These are phyloP conservation scores for Penicillium soppii DNA, from an alignment of 495 filamentous ascomycete genomes.

Conservation along the genomic window DNA sequence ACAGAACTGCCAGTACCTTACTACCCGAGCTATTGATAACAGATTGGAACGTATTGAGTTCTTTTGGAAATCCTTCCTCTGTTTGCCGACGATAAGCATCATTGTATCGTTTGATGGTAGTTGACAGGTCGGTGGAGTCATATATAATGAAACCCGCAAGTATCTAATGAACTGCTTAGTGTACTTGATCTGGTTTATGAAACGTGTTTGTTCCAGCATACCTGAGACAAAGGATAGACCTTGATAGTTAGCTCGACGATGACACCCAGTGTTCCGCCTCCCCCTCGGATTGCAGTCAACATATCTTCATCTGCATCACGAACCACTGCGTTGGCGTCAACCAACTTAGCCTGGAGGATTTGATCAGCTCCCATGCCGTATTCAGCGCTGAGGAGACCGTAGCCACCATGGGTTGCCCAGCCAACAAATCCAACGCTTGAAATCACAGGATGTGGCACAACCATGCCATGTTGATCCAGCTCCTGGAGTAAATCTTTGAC, in stretches of 20 bases:
- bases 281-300: conserved; percentile 36
- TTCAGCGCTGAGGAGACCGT: conserved; percentile 30
- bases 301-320: conserved; percentile 30
- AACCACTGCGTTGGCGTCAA: conserved; percentile 32
- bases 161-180: not conserved
- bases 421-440: conserved; percentile 33
- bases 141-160: conserved; percentile 10
- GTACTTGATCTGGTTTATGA: not conserved
- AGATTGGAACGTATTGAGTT: conserved; percentile 9
- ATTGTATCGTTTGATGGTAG: conserved; percentile 7
- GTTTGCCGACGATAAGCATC: conserved; percentile 5
- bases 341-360: conserved; percentile 36
- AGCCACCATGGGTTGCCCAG: conserved; percentile 40
- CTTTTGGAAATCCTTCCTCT: conserved; percentile 6
- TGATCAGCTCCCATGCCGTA: conserved; percentile 41
- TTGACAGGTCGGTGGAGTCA: conserved; percentile 6
- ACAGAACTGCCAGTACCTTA: not conserved
- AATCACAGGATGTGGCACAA: conserved; percentile 7
- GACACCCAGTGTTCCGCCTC: conserved; percentile 36
- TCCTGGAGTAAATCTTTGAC: conserved; percentile 7
- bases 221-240: conserved; percentile 27
- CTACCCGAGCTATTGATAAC: conserved; percentile 6
- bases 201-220: not conserved
- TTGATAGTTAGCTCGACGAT: conserved; percentile 38
- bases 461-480: conserved; percentile 6